phyloP scores from a whole-genome alignment of 352 stramenopile species.

The Phytophthora pisi region DNA sequence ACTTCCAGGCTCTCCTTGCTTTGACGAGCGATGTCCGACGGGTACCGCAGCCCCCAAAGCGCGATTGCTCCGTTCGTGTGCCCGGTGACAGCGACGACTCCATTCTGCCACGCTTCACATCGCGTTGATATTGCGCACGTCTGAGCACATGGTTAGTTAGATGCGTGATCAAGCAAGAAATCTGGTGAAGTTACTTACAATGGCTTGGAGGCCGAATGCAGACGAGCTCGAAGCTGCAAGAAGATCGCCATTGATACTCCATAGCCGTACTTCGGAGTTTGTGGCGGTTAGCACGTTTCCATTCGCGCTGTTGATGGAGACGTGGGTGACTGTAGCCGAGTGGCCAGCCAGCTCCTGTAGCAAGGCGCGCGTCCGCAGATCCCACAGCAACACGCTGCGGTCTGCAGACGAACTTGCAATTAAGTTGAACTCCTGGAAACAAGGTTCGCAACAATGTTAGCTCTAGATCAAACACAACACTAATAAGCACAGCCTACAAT shows the following conservation, averaged over 20 bases:
- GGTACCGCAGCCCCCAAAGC: slow-evolving; percentile 71
- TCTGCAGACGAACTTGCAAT: slow-evolving; percentile 67
- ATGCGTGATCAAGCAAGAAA: neutral
- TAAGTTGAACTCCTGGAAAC: slow-evolving; percentile 62
- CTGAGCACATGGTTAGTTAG: slow-evolving; percentile 28
- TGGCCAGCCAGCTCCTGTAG: slow-evolving; percentile 71
- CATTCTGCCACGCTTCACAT: slow-evolving; percentile 76
- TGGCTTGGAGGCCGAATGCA: slow-evolving; percentile 49
- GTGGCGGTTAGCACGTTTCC: slow-evolving; percentile 68
- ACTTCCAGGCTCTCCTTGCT: slow-evolving; percentile 18
- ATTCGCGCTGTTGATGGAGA: slow-evolving; percentile 73
- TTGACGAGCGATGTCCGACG: slow-evolving; percentile 53
- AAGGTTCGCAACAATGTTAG: neutral
- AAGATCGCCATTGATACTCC: slow-evolving; percentile 84
- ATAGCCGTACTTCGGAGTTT: slow-evolving; percentile 58
- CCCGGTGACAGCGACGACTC: slow-evolving; percentile 68
- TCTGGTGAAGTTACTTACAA: slow-evolving; percentile 45
- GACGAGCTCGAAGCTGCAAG: slow-evolving; percentile 55
- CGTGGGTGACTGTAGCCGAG: slow-evolving; percentile 46
- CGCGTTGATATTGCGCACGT: slow-evolving; percentile 64
- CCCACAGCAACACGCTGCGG: slow-evolving; percentile 69
- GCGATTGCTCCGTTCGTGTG: slow-evolving; percentile 78
- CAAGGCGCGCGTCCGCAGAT: slow-evolving; percentile 62
- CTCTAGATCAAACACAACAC: neutral
- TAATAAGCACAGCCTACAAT: neutral